A percentile compares a stretch with the other conserved stretches of the same genome.
Conservation (phyloP, 768 basidiomycete genomes). For the Russula sp. region DNA sequence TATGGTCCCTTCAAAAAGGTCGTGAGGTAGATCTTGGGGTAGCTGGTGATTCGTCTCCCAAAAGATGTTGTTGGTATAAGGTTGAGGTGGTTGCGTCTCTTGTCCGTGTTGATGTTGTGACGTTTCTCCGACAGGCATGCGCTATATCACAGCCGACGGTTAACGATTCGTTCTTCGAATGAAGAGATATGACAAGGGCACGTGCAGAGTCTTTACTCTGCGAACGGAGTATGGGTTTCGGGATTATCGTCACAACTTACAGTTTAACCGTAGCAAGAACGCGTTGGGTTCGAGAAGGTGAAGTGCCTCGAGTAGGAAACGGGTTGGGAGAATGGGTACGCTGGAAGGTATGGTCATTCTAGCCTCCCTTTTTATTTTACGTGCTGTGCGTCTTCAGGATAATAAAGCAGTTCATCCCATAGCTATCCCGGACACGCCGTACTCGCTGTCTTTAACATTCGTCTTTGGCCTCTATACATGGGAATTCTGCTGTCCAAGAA, state of each 20-base stretch:
- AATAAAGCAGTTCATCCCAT: not conserved
- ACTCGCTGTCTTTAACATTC: not conserved
- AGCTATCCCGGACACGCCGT: not conserved
- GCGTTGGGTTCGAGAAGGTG: not conserved
- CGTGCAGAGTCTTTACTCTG: not conserved
- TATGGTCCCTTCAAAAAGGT: not conserved
- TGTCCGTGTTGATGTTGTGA: not conserved
- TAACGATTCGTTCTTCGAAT: not conserved
- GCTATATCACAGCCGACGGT: not conserved
- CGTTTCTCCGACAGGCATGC: not conserved
- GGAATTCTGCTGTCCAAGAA: not conserved
- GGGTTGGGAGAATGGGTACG: not conserved
- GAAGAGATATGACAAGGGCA: not conserved
- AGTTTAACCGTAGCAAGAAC: not conserved
- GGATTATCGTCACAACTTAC: not conserved
- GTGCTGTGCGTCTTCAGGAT: not conserved
- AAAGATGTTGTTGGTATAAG: not conserved
- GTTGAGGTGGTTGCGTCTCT: not conserved
- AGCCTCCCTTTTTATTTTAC: conserved; percentile 1
- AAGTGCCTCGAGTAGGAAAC: not conserved
- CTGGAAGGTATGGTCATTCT: not conserved
- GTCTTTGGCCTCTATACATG: not conserved
- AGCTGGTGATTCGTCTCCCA: not conserved
- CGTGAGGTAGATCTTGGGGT: not conserved
- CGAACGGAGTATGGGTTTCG: not conserved